Percentiles rank a stretch among this genome's conserved stretches.
These are phyloP conservation scores for Pichia kluyveri DNA, from an alignment of 805 yeast species.

Conservation along the genomic window DNA sequence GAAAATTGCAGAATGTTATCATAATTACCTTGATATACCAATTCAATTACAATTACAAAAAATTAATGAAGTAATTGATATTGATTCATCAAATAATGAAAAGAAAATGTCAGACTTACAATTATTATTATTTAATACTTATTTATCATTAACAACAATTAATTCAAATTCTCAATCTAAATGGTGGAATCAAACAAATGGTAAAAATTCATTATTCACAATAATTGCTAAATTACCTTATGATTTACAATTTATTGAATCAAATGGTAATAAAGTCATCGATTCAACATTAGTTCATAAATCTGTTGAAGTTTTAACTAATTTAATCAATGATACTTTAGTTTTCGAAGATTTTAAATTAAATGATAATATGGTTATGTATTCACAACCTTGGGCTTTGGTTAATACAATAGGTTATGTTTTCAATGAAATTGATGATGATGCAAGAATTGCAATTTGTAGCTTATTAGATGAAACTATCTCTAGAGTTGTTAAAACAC, in stretches of 20 bases:
- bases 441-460: slow-evolving; percentile 37
- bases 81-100: slow-evolving; percentile 12
- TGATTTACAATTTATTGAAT: slow-evolving; percentile 12
- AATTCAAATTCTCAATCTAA: slow-evolving; percentile 33
- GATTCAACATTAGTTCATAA: slow-evolving; percentile 24
- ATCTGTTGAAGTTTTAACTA: slow-evolving; percentile 39
- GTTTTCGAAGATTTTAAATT: slow-evolving; percentile 38
- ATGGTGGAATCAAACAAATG: slow-evolving; percentile 65
- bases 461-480: slow-evolving; percentile 66
- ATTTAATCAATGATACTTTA: slow-evolving; percentile 41
- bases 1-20: slow-evolving; percentile 26
- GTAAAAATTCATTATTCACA: slow-evolving; percentile 55
- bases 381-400: slow-evolving; percentile 48
- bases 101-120: slow-evolving; percentile 39
- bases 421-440: slow-evolving; percentile 8
- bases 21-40: slow-evolving; percentile 12
- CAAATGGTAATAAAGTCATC: slow-evolving; percentile 2
- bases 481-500: slow-evolving; percentile 60
- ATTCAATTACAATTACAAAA: slow-evolving; percentile 13
- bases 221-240: slow-evolving; percentile 46
- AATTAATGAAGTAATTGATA: slow-evolving; percentile 7
- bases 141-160: slow-evolving; percentile 49
- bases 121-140: slow-evolving; percentile 47
- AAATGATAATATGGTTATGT: slow-evolving; percentile 22
- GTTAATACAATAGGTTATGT: slow-evolving; percentile 34